Evolutionary conservation across 2,329 filamentous ascomycete genomes (phyloP), one percentile per base, ranked within the genome.

Genomic region (Oidium heveae): DNA sequence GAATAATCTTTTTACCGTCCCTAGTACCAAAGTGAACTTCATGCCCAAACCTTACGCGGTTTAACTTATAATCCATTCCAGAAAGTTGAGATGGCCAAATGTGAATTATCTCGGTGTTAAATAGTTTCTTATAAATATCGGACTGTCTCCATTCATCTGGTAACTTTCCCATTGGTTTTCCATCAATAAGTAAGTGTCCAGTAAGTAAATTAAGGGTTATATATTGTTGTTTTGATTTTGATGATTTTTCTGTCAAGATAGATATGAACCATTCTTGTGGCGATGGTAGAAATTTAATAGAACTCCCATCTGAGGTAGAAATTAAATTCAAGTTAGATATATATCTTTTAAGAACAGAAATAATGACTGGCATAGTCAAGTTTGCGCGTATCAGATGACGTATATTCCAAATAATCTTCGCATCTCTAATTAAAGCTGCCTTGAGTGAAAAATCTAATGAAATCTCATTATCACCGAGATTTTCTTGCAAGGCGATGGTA

Each of bases 31-130:
- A 61, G 60, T 83, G 74, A 1, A 82, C 64, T 6, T 68, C 60
- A 58, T 73, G 68, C 0, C 61, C 66, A 0, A 66, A 56, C 18
- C 68, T 64, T 36, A 57, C 1, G 64, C 63, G 56, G 57, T 66
- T 67, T 18, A 74, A 59, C n/a, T 67, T 65, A 56, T 78, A 72
- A 0, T 69, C 69, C 73, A 82, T 79, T 0, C 73, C 76, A 0
- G 60, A 62, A 0, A 75, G 56, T 0, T 58, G 56, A 0, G 78
- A 80, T 73, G 32, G 32, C 32, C 32, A 33, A 33, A 33, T n/a
- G 10, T 28, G 24, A 9, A 49, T 22, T 28, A 28, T n/a, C 9
- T 32, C 22, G 5, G 20, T 12, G 4, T 28, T 28, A 16, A 49
- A 49, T 15, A 49, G 46, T 20, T 33, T 6, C 46, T 32, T 49